These are phyloP conservation scores for Colletotrichum musicola DNA, from an alignment of 2,329 filamentous ascomycete species.

Conservation along the genomic window DNA sequence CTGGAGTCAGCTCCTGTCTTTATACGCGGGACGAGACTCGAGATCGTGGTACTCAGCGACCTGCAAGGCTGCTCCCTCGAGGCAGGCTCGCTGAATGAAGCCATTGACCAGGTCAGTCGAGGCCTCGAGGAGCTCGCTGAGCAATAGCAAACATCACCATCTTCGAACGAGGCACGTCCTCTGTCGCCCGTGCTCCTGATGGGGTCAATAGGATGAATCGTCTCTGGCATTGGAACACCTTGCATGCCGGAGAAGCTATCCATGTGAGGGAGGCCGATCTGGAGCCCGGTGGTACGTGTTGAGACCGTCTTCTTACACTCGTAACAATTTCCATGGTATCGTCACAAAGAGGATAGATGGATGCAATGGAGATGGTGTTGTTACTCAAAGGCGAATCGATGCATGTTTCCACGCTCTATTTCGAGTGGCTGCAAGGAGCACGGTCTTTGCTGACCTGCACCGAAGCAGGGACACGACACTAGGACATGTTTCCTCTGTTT, in stretches of 20 bases:
- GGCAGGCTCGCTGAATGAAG: neutral
- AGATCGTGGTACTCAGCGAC: neutral
- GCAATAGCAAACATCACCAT: too few relatives aligned
- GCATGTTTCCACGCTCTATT: too few relatives aligned
- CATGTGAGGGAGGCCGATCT: constrained; percentile 8
- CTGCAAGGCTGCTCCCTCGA: too few relatives aligned
- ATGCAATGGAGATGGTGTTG: neutral
- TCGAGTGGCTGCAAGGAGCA: too few relatives aligned
- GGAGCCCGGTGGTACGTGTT: neutral
- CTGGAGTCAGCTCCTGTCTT: neutral
- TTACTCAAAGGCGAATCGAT: neutral
- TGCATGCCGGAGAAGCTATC: neutral
- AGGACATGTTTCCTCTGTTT: too few relatives aligned
- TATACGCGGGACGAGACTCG: neutral
- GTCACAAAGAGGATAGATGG: neutral
- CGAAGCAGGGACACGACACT: too few relatives aligned
- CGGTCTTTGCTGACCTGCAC: too few relatives aligned
- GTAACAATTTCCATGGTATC: neutral
- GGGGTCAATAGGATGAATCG: constrained; percentile 4
- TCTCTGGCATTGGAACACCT: neutral
- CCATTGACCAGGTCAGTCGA: neutral
- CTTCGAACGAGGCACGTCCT: too few relatives aligned
- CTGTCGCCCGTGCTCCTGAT: neutral
- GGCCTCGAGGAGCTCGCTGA: too few relatives aligned
- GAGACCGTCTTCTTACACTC: neutral